Conservation (phyloP, 169 alveolate genomes). For the Cryptosporidium sp. region DNA sequence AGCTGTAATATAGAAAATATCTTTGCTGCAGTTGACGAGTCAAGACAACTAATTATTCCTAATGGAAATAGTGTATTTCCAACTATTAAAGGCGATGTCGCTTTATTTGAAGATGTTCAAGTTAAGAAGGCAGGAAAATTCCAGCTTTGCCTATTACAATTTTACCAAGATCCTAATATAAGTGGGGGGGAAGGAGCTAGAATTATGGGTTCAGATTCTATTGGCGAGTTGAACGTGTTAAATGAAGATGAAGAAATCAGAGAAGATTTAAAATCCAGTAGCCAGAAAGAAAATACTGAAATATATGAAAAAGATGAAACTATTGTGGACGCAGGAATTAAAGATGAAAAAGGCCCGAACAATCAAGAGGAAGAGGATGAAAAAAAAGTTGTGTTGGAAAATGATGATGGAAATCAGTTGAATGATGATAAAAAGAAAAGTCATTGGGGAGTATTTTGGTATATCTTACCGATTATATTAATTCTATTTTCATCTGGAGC, state of each 20-base stretch:
- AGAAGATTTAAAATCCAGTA: slow-evolving; percentile 11
- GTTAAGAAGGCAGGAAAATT: slow-evolving; percentile 41
- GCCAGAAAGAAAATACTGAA: not conserved
- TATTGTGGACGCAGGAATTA: not conserved
- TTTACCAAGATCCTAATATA: slow-evolving; percentile 67
- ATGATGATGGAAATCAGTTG: not conserved
- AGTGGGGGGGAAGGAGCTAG: slow-evolving; percentile 74
- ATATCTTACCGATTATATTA: slow-evolving; percentile 41
- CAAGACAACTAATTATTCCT: slow-evolving; percentile 54
- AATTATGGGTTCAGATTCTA: slow-evolving; percentile 73
- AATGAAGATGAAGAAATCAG: not conserved
- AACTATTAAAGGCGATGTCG: slow-evolving; percentile 54
- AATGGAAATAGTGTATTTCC: slow-evolving; percentile 72
- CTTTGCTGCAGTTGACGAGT: slow-evolving; percentile 67
- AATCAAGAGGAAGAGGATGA: not conserved
- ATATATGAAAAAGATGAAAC: not conserved
- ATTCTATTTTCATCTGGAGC: slow-evolving; percentile 39
- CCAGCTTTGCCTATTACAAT: slow-evolving; percentile 65
- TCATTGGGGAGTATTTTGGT: slow-evolving; percentile 69
- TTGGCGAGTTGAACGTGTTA: slow-evolving; percentile 54
- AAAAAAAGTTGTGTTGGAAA: not conserved
- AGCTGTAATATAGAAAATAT: slow-evolving; percentile 67
- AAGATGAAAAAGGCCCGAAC: not conserved
- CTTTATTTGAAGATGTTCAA: slow-evolving; percentile 66
- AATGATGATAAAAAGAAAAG: slow-evolving; percentile 1